These are phyloP conservation scores for Pseudocercospora ulei DNA, from an alignment of 2,329 filamentous ascomycete species.

Conservation along the genomic window DNA sequence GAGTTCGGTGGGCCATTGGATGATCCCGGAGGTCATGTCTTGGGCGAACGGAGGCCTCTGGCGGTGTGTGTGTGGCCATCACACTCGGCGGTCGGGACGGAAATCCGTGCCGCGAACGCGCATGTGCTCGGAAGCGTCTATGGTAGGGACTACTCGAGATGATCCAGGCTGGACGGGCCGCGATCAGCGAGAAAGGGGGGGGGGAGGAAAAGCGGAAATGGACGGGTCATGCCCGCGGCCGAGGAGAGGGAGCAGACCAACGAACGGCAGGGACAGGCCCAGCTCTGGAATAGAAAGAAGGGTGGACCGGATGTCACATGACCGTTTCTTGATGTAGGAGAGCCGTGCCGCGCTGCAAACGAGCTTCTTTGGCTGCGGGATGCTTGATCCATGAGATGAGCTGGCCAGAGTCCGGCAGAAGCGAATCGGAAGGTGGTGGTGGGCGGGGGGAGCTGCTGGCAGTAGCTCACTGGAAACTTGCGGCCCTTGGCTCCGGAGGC, in stretches of 20 bases:
- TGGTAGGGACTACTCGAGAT: neutral
- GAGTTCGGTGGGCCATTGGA: conserved; percentile 38
- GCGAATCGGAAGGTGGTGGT: conserved; percentile 8
- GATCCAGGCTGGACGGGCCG: conserved; percentile 1
- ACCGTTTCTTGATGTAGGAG: conserved; percentile 8
- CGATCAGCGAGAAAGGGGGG: neutral
- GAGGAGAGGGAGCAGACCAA: conserved; percentile 11
- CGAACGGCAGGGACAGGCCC: conserved; percentile 3
- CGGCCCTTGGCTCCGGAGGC: conserved; percentile 4
- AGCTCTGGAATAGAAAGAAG: conserved; percentile 15
- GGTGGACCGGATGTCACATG: conserved; percentile 4
- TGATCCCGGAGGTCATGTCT: conserved; percentile 5
- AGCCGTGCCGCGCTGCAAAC: conserved; percentile 5
- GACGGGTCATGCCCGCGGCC: conserved; percentile 10
- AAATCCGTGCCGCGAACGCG: neutral
- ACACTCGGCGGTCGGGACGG: conserved; percentile 1
- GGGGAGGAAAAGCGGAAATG: conserved; percentile 4
- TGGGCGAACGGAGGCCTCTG: neutral
- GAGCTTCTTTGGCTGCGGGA: conserved; percentile 1
- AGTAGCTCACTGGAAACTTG: conserved; percentile 4
- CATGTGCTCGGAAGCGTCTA: conserved; percentile 1
- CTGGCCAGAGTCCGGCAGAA: conserved; percentile 3
- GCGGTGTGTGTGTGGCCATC: conserved; percentile 1
- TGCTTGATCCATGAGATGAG: neutral
- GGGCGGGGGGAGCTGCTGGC: conserved; percentile 4